Percentiles rank a stretch among this genome's conserved stretches.
Evolutionary conservation across 345 rosid species (phyloP).

Genomic region (Zanthoxylum bungeanum): DNA sequence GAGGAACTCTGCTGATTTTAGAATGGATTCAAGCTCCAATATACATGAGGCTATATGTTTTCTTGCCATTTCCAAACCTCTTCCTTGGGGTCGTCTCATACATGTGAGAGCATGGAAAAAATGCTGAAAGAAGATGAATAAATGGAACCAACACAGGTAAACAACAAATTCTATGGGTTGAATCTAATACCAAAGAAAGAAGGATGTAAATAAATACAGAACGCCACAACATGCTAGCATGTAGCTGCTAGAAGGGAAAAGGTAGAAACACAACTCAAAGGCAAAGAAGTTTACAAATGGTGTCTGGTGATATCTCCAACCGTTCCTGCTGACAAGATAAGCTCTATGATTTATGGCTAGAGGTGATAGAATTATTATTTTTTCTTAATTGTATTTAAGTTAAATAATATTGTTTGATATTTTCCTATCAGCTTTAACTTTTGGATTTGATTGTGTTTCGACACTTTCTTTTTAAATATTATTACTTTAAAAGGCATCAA

Average conservation of each 20-base stretch:
- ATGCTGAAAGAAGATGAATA: constrained; percentile 58
- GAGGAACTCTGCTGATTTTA: constrained; percentile 50
- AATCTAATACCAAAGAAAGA: neutral
- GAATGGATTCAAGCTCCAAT: constrained; percentile 70
- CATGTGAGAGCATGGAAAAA: constrained; percentile 77
- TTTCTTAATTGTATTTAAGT: neutral
- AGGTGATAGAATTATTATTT: neutral
- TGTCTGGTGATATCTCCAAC: neutral
- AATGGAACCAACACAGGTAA: constrained; percentile 17
- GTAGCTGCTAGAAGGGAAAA: constrained; percentile 1
- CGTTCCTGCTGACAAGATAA: neutral
- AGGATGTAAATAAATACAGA: neutral
- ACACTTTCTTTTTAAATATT: neutral
- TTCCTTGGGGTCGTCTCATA: constrained; percentile 95
- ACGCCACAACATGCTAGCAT: constrained; percentile 6
- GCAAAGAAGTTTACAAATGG: neutral
- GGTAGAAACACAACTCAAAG: neutral
- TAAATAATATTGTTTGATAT: neutral
- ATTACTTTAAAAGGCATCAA: neutral
- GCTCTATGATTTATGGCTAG: neutral
- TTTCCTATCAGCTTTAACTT: neutral
- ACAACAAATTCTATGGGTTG: neutral
- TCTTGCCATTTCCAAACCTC: constrained; percentile 88
- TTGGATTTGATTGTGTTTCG: neutral
- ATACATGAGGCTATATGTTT: constrained; percentile 81